phyloP scores from a whole-genome alignment of 2,329 filamentous ascomycete species.

The Xylaria digitata region DNA sequence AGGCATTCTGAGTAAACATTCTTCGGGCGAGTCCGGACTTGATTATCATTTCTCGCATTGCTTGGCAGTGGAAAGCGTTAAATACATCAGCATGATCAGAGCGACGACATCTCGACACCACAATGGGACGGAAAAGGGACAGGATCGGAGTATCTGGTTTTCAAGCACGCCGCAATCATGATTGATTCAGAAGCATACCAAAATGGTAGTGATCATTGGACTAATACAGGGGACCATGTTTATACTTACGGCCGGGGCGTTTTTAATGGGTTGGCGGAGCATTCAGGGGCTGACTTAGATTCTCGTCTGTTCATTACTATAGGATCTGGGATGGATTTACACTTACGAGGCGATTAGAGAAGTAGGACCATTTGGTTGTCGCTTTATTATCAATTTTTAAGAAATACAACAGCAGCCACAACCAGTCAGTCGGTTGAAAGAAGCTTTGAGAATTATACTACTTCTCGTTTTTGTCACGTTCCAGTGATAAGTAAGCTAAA shows the following conservation, averaged over 20 bases:
- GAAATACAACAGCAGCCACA: conserved; percentile 2
- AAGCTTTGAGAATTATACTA: conserved; percentile 1
- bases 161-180: conserved; percentile 24
- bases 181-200: conserved; percentile 37
- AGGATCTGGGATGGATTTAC: conserved; percentile 17
- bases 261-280: conserved; percentile 30
- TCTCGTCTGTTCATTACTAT: conserved; percentile 28
- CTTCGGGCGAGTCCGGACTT: background rate
- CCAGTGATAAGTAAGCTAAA: conserved; percentile 1
- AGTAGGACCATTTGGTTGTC: conserved; percentile 27
- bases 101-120: conserved; percentile 29
- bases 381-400: conserved; percentile 9
- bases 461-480: background rate
- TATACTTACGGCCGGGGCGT: conserved; percentile 30
- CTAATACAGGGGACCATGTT: conserved; percentile 31
- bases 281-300: conserved; percentile 34
- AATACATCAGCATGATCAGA: conserved; percentile 24
- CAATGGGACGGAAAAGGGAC: conserved; percentile 29
- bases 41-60: conserved; percentile 1
- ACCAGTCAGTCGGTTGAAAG: conserved; percentile 8
- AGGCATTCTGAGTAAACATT: conserved; percentile 2
- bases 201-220: conserved; percentile 30
- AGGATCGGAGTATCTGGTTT: conserved; percentile 31
- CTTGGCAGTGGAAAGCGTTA: conserved; percentile 14
- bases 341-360: conserved; percentile 28